These are phyloP conservation scores for Candida pini DNA, from an alignment of 805 yeast species.

Conservation along the genomic window DNA sequence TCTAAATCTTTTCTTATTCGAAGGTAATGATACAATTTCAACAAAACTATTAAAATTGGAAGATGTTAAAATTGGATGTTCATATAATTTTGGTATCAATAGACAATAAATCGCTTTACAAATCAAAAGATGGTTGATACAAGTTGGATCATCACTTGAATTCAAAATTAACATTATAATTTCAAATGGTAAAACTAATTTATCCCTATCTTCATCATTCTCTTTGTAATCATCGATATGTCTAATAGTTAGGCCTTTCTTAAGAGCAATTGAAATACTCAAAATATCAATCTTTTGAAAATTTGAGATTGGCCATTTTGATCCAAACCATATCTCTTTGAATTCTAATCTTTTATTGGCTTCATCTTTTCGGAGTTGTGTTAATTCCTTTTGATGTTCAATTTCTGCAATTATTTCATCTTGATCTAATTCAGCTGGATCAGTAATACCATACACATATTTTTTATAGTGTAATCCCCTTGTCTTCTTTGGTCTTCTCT, in stretches of 20 bases:
- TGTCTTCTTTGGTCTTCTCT: conserved; percentile 77
- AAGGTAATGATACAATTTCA: conserved; percentile 44
- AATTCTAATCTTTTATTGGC: conserved; percentile 1
- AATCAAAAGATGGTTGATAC: conserved; percentile 52
- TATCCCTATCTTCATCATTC: conserved; percentile 8
- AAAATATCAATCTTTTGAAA: conserved; percentile 46
- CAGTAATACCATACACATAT: conserved; percentile 51
- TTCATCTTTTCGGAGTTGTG: conserved; percentile 1
- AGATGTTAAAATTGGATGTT: conserved; percentile 55
- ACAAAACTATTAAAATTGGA: conserved; percentile 70
- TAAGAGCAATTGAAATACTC: conserved; percentile 24
- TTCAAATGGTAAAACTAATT: conserved; percentile 42
- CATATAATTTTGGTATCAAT: conserved; percentile 62
- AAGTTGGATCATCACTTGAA: conserved; percentile 28
- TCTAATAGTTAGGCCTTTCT: conserved; percentile 23
- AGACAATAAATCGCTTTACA: conserved; percentile 55
- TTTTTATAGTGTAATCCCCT: conserved; percentile 69
- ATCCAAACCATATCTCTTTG: conserved; percentile 15
- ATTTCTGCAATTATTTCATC: conserved; percentile 11
- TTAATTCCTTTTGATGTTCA: background rate
- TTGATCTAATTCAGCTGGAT: conserved; percentile 23
- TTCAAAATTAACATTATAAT: conserved; percentile 36
- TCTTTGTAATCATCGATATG: conserved; percentile 10
- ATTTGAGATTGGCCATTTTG: conserved; percentile 44
- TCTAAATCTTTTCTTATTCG: conserved; percentile 46